Percentiles rank a stretch among this genome's conserved stretches.
These are phyloP conservation scores for Rhodomyrtus tomentosa DNA, from an alignment of 345 rosid genomes.

Conservation along the genomic window DNA sequence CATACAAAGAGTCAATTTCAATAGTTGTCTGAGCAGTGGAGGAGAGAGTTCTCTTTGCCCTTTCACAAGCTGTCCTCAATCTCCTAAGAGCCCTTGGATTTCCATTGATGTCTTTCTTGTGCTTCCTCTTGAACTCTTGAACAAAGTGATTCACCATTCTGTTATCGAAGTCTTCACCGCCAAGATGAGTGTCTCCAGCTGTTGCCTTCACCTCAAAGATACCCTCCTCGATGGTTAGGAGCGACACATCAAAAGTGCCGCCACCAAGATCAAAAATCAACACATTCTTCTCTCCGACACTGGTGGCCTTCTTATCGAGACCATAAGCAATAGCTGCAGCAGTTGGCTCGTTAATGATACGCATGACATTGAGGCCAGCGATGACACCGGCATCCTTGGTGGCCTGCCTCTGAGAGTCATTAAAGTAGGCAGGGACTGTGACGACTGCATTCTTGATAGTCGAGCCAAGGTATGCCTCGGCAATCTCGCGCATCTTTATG, in stretches of 20 bases:
- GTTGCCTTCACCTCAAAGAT: constrained; percentile 70
- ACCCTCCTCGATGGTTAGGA: constrained; percentile 60
- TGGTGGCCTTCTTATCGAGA: constrained; percentile 59
- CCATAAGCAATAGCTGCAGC: constrained; percentile 82
- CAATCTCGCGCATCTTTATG: constrained; percentile 73
- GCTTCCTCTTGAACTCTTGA: constrained; percentile 60
- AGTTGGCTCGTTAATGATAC: constrained; percentile 68
- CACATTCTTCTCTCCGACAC: constrained; percentile 60
- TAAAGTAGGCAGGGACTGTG: constrained; percentile 67
- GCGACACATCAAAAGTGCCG: constrained; percentile 69
- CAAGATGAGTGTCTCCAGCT: constrained; percentile 73
- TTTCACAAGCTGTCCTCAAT: constrained; percentile 62
- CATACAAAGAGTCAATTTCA: constrained; percentile 54
- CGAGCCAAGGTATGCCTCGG: constrained; percentile 56
- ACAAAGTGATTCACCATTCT: constrained; percentile 69
- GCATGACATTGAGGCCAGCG: constrained; percentile 66
- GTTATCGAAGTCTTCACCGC: constrained; percentile 68
- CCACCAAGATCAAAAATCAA: constrained; percentile 62
- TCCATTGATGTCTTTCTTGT: constrained; percentile 60
- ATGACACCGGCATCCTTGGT: constrained; percentile 66
- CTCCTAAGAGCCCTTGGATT: constrained; percentile 61
- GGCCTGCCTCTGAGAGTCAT: constrained; percentile 63
- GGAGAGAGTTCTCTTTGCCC: constrained; percentile 60
- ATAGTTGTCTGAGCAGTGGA: constrained; percentile 62
- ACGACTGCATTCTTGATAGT: constrained; percentile 55